These are phyloP conservation scores for Arabidopsis arenosa DNA, from an alignment of 345 rosid species.

Conservation along the genomic window DNA sequence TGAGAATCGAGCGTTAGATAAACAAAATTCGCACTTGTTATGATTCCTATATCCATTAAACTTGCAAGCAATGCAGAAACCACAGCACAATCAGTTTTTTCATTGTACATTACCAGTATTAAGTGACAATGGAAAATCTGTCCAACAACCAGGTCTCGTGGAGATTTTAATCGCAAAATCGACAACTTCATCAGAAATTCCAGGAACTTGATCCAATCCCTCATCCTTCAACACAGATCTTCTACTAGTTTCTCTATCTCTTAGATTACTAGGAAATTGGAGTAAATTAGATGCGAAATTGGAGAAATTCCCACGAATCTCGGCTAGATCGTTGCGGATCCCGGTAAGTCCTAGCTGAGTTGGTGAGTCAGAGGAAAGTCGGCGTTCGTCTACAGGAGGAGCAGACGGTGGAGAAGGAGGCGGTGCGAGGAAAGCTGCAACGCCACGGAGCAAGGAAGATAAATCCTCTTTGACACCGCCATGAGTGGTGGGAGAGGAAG, in stretches of 20 bases:
- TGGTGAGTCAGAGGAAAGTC: conserved; percentile 34
- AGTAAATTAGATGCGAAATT: conserved; percentile 62
- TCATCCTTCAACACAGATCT: background rate
- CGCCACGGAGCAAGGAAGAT: conserved; percentile 56
- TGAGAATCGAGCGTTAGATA: too few relatives aligned
- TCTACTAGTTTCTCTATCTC: conserved; percentile 16
- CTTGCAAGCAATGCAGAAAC: too few relatives aligned
- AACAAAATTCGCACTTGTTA: background rate
- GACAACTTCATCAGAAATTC: conserved; percentile 60
- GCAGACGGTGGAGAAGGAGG: conserved; percentile 44
- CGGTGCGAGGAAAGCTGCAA: conserved; percentile 69
- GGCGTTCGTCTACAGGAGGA: background rate
- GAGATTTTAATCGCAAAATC: conserved; percentile 63
- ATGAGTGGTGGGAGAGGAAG: conserved; percentile 14
- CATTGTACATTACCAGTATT: conserved; percentile 46
- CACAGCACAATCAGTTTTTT: too few relatives aligned
- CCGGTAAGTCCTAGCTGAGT: conserved; percentile 51
- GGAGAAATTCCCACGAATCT: conserved; percentile 71
- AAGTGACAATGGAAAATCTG: conserved; percentile 63
- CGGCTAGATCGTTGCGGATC: conserved; percentile 72
- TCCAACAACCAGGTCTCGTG: conserved; percentile 63
- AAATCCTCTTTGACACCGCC: conserved; percentile 50
- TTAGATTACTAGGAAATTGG: conserved; percentile 44
- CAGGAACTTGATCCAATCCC: conserved; percentile 47
- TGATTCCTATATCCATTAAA: background rate